phyloP scores from a whole-genome alignment of 257 asterid genomes.

The Ehretia macrophylla region DNA sequence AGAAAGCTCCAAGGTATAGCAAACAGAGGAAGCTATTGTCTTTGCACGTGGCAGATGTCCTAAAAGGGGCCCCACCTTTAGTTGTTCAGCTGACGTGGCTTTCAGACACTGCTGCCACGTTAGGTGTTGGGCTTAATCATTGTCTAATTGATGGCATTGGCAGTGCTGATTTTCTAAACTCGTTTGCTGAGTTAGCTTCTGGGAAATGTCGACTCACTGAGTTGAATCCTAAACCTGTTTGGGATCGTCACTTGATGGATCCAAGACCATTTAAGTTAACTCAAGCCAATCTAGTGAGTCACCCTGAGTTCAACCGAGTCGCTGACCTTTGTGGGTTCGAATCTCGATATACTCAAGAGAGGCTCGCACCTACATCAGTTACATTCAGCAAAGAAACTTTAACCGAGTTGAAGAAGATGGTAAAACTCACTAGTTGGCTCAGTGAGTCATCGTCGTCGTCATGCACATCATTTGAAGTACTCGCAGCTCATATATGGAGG shows the following conservation, averaged over 20 bases:
- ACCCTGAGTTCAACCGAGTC: slow-evolving; percentile 42
- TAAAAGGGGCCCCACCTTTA: slow-evolving; percentile 54
- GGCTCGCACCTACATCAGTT: slow-evolving; percentile 40
- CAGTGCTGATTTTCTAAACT: slow-evolving; percentile 55
- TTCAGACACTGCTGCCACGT: slow-evolving; percentile 47
- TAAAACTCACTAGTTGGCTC: neutral
- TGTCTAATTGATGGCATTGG: slow-evolving; percentile 65
- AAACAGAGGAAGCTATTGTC: slow-evolving; percentile 42
- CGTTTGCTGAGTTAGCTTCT: slow-evolving; percentile 44
- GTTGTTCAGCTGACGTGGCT: slow-evolving; percentile 81
- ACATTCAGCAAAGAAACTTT: slow-evolving; percentile 26
- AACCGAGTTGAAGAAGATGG: slow-evolving; percentile 36
- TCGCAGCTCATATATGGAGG: slow-evolving; percentile 68
- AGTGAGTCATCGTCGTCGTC: no score
- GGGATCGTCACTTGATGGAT: slow-evolving; percentile 45
- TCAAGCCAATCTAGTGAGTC: slow-evolving; percentile 12
- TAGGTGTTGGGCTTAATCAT: slow-evolving; percentile 57
- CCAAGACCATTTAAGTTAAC: slow-evolving; percentile 6
- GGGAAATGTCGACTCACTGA: slow-evolving; percentile 15
- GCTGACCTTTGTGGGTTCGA: slow-evolving; percentile 40
- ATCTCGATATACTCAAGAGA: slow-evolving; percentile 32
- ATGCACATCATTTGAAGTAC: slow-evolving; percentile 53
- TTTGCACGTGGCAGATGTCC: slow-evolving; percentile 41
- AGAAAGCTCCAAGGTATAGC: slow-evolving; percentile 27
- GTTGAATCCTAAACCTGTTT: slow-evolving; percentile 29